phyloP scores from a whole-genome alignment of 108 stramenopile genomes.

The Bacterosira constricta region DNA sequence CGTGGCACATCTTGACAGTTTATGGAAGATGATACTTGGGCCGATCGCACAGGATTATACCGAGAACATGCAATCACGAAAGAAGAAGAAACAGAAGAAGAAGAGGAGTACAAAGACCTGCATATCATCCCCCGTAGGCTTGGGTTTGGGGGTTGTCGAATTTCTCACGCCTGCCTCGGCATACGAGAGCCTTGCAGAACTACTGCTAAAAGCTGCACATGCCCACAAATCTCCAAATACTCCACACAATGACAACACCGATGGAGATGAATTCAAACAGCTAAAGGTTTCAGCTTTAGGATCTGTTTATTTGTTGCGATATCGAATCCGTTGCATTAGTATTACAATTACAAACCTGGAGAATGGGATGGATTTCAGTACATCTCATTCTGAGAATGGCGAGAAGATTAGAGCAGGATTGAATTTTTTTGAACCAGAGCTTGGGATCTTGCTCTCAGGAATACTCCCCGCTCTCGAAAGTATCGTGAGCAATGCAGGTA shows the following conservation, averaged over 20 bases:
- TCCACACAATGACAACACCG: not conserved
- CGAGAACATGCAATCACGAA: not conserved
- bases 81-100: not conserved
- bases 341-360: not conserved
- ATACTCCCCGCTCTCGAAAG: not conserved
- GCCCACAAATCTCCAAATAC: no score
- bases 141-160: not conserved
- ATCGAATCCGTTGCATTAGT: not conserved
- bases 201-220: not conserved
- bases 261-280: not conserved
- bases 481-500: not conserved
- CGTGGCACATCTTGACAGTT: no score
- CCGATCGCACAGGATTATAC: not conserved
- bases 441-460: not conserved
- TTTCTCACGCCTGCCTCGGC: not conserved
- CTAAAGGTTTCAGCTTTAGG: not conserved
- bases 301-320: not conserved
- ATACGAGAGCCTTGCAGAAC: not conserved
- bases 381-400: not conserved
- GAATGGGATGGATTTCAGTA: not conserved
- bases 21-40: not conserved
- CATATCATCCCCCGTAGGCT: not conserved
- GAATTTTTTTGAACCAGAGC: not conserved
- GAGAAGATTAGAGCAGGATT: no score
- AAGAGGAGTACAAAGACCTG: no score